These are phyloP conservation scores for Fusarium torulosum DNA, from an alignment of 2,329 filamentous ascomycete genomes.

Conservation along the genomic window DNA sequence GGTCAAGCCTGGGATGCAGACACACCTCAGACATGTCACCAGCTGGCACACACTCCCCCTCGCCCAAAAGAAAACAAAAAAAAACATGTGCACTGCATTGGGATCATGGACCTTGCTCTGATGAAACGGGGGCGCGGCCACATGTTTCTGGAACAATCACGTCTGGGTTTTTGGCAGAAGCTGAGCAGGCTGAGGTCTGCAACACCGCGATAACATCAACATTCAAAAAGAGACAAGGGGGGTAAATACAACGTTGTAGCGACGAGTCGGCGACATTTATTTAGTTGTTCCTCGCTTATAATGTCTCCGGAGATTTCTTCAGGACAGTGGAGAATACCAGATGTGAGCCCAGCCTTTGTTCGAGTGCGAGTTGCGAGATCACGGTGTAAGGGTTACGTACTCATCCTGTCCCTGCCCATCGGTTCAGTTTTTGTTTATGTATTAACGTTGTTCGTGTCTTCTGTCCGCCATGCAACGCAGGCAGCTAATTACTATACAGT, in stretches of 20 bases:
- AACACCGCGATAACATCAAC: not conserved
- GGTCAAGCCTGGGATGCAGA: not conserved
- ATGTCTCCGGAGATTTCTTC: not conserved
- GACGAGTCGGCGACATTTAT: not conserved
- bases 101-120: conserved; percentile 2
- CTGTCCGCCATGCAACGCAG: conserved; percentile 1
- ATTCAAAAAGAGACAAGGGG: too few species aligned
- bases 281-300: not conserved
- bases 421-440: conserved; percentile 2
- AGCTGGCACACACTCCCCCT: not conserved
- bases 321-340: conserved; percentile 5
- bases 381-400: not conserved
- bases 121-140: conserved; percentile 30
- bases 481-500: conserved; percentile 1
- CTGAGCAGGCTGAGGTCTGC: conserved; percentile 21
- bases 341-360: not conserved
- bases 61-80: conserved; percentile 13
- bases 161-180: conserved; percentile 8
- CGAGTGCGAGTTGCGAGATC: not conserved
- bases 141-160: conserved; percentile 33
- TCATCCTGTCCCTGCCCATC: conserved; percentile 4
- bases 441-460: not conserved
- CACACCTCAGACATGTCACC: conserved; percentile 10
- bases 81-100: conserved; percentile 25
- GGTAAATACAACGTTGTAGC: too few species aligned